phyloP scores from a whole-genome alignment of 2,329 filamentous ascomycete species.

The Eutypella sp. region DNA sequence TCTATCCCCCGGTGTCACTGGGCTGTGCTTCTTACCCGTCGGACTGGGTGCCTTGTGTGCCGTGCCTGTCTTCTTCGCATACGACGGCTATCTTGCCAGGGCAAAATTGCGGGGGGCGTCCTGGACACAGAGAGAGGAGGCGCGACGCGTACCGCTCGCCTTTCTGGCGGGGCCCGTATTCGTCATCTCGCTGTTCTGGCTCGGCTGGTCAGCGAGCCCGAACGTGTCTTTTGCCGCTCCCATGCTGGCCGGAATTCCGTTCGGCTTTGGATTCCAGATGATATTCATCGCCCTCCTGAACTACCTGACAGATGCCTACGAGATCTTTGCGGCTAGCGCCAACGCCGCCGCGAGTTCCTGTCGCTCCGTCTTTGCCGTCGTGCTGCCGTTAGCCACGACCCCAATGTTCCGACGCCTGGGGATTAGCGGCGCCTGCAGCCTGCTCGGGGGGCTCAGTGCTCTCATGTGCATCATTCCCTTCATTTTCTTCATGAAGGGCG shows the following conservation, averaged over 20 bases:
- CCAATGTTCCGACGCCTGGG: slow-evolving; percentile 45
- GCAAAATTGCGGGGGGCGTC: slow-evolving; percentile 43
- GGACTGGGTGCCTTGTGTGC: slow-evolving; percentile 57
- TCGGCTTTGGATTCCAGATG: slow-evolving; percentile 57
- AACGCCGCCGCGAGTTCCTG: slow-evolving; percentile 46
- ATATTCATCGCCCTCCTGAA: slow-evolving; percentile 60
- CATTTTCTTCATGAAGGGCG: slow-evolving; percentile 50
- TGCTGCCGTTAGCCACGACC: slow-evolving; percentile 52
- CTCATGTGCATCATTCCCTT: slow-evolving; percentile 48
- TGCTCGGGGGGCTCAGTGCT: slow-evolving; percentile 46
- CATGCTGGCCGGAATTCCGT: slow-evolving; percentile 55
- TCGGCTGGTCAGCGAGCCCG: slow-evolving; percentile 52
- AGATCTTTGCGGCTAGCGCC: slow-evolving; percentile 56
- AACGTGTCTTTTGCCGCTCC: slow-evolving; percentile 49
- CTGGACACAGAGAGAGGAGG: background rate
- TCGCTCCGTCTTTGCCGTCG: slow-evolving; percentile 45
- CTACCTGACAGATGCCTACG: slow-evolving; percentile 64
- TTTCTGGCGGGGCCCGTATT: slow-evolving; percentile 64
- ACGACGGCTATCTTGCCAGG: slow-evolving; percentile 54
- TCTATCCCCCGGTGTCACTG: slow-evolving; percentile 59
- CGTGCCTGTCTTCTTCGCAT: slow-evolving; percentile 58
- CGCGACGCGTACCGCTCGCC: slow-evolving; percentile 55
- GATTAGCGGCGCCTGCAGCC: slow-evolving; percentile 46
- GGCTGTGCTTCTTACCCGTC: slow-evolving; percentile 65
- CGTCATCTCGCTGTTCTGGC: slow-evolving; percentile 52